Conservation (phyloP, 176 grass and related monocot genomes). For the Eragrostis nindensis region DNA sequence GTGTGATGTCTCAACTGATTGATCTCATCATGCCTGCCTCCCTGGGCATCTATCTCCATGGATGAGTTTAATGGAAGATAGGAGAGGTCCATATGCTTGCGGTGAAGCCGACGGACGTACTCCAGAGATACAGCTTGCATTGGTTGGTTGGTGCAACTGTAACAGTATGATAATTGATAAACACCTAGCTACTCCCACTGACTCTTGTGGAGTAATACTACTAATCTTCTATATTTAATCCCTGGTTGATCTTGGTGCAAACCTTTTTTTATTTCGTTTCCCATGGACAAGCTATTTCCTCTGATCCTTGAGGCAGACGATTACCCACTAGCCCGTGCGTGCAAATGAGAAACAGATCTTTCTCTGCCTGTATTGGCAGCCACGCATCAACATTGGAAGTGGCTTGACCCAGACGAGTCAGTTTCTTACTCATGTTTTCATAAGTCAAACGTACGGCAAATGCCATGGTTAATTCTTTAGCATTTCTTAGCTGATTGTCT, state of each 20-base stretch:
- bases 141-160: not conserved
- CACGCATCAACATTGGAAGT: not conserved
- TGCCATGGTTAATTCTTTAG: not conserved
- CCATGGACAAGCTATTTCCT: not conserved
- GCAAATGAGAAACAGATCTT: not conserved
- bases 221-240: not conserved
- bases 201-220: not conserved
- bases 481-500: no score
- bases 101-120: not conserved
- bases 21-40: no score
- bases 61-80: not conserved
- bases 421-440: not conserved
- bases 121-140: not conserved
- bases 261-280: not conserved
- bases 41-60: no score
- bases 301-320: slow-evolving; percentile 25
- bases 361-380: not conserved
- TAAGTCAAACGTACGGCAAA: not conserved
- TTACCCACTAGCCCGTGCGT: not conserved
- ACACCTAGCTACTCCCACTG: not conserved
- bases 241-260: not conserved
- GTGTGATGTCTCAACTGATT: not conserved
- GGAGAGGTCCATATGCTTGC: not conserved
- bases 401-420: not conserved
- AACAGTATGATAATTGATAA: no score